Percentiles rank a stretch among this genome's conserved stretches.
These are phyloP conservation scores for Apiospora koreana DNA, from an alignment of 2,329 filamentous ascomycete species.

Conservation along the genomic window DNA sequence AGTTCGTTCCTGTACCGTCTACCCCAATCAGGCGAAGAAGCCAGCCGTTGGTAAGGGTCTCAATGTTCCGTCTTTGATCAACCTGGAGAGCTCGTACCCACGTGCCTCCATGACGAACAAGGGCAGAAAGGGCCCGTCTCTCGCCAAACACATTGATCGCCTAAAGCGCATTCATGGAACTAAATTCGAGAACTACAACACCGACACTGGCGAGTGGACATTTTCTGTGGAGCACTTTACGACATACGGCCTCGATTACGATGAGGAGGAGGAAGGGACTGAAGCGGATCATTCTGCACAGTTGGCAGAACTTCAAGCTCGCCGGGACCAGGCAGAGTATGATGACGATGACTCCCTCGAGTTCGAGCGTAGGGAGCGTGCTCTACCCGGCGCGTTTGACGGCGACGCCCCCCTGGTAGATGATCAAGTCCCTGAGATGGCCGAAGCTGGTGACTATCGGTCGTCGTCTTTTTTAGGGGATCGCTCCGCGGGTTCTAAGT, in stretches of 20 bases:
- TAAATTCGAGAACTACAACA: conserved; percentile 78
- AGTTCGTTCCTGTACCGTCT: conserved; percentile 83
- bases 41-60: conserved; percentile 83
- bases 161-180: conserved; percentile 80
- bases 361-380: conserved; percentile 48
- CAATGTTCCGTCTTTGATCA: conserved; percentile 86
- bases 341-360: conserved; percentile 58
- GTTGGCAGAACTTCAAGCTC: conserved; percentile 22
- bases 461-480: conserved; percentile 90
- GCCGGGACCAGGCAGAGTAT: conserved; percentile 34
- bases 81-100: conserved; percentile 92
- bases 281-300: conserved; percentile 43
- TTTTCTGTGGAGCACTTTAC: conserved; percentile 97
- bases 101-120: conserved; percentile 63
- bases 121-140: conserved; percentile 50
- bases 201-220: conserved; percentile 80
- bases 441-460: conserved; percentile 42
- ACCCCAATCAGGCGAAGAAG: conserved; percentile 74
- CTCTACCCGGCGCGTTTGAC: conserved; percentile 81
- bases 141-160: conserved; percentile 80
- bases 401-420: conserved; percentile 56
- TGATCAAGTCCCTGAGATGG: conserved; percentile 51
- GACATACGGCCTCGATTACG: conserved; percentile 82
- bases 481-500: conserved; percentile 82
- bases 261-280: conserved; percentile 69